Evolutionary conservation across 2,329 filamentous ascomycete species (phyloP), one percentile per base, ranked within the genome.

Genomic region (Nannizziopsis arthrosporioides): DNA sequence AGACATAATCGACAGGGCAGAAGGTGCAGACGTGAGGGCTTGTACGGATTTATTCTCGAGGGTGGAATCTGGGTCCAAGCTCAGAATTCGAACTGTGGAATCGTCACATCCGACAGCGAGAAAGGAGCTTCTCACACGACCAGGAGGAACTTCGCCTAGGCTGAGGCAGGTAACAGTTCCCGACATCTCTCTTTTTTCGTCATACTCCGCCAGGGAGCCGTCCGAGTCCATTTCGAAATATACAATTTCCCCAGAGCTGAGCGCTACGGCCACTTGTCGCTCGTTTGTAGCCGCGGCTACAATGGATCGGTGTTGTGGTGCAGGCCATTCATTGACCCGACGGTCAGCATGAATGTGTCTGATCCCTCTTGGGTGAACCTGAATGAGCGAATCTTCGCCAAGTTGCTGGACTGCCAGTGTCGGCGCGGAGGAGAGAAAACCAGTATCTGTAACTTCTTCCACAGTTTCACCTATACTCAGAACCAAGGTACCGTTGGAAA

Each of bases 161-260:
- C 89, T 94, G n/a, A 98, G 73, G 56, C 85, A 93, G 14, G 89
- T 96, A 42, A 98, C 89, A 0, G 89, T 95, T 40, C 88, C 90
- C 46, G 85, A 88, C 84, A 98, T 92, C 59, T 93, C 84, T 58
- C 88, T 87, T 64, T 90, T 88, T 60, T 96, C 89, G 55, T 96
- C 85, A 56, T 95, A 94, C 68, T 96, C 90, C 31, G 87, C 87
- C 30, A 96, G 73, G 2, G 85, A 85, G 27, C 89, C 89, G 65
- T 96, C 90, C 0, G 80, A 77, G 59, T 95, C 92, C 80, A 95
- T 90, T 63, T 98, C 93, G 57, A 98, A 98, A 62, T 96, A 98
- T 37, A 94, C 85, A 54, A 98, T 90, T 64, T 98, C 92, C 34
- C 90, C 90, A 7, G 89, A 95, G 62, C 89, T 96, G 19, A 99